Conservation (phyloP, 2,329 filamentous ascomycete species). For the Onygenales sp. region DNA sequence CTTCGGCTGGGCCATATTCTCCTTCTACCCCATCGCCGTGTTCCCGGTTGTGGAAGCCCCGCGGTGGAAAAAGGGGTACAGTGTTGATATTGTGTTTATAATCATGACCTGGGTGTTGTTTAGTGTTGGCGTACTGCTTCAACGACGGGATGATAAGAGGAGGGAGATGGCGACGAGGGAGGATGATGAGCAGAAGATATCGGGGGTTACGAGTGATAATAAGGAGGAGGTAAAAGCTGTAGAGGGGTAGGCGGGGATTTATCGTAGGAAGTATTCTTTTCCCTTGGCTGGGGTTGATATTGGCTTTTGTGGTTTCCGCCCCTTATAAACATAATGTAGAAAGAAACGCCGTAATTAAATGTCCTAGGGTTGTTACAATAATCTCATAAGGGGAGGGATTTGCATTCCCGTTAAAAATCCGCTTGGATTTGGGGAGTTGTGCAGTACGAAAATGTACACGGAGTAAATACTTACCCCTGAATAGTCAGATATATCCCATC, state of each 20-base stretch:
- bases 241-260: neutral
- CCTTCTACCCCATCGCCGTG: constrained; percentile 35
- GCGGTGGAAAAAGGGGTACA: constrained; percentile 41
- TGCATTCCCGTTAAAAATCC: no score
- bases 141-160: constrained; percentile 10
- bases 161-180: no score
- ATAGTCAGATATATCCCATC: no score
- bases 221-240: neutral
- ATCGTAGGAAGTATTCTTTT: neutral
- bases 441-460: no score
- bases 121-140: constrained; percentile 27
- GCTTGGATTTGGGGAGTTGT: no score
- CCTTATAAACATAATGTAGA: no score
- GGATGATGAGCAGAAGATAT: neutral
- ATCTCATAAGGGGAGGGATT: no score
- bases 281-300: no score
- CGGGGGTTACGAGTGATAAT: neutral
- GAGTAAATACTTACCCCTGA: no score
- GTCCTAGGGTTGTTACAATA: no score
- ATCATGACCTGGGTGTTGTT: constrained; percentile 37
- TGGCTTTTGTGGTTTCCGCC: no score
- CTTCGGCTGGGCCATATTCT: constrained; percentile 37
- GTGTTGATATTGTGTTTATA: constrained; percentile 38
- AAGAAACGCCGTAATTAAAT: no score
- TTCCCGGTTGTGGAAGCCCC: constrained; percentile 29